A percentile compares a stretch with the other conserved stretches of the same genome.
phyloP scores from a whole-genome alignment of 768 basidiomycete species.

The Xerocomellus dryophilus region DNA sequence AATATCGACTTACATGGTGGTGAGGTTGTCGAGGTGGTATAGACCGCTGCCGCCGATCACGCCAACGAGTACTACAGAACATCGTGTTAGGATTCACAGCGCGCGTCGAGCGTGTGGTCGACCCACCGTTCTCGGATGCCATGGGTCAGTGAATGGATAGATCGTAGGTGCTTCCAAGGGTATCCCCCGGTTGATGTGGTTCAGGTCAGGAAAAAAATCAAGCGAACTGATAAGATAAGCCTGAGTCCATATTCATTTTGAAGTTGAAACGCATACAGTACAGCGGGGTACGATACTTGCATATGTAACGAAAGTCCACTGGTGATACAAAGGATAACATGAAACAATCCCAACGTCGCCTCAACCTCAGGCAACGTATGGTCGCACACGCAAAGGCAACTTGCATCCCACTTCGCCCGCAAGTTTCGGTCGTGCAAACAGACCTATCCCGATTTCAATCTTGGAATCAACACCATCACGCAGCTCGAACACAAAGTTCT shows the following conservation, averaged over 20 bases:
- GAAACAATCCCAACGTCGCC: too few species aligned
- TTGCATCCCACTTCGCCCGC: conserved; percentile 22
- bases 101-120: not conserved
- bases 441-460: conserved; percentile 8
- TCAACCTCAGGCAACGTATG: not conserved
- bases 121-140: conserved; percentile 20
- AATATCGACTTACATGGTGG: conserved; percentile 64
- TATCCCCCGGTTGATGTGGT: too few species aligned
- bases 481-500: conserved; percentile 35
- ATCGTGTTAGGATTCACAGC: not conserved
- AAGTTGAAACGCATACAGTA: too few species aligned
- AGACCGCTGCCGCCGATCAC: conserved; percentile 92
- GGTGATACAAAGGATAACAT: too few species aligned
- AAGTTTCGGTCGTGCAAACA: conserved; percentile 11
- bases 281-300: too few species aligned
- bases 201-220: not conserved
- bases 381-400: conserved; percentile 25
- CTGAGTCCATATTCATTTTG: too few species aligned
- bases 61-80: conserved; percentile 65
- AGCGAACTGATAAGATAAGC: not conserved
- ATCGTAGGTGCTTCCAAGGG: not conserved
- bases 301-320: too few species aligned
- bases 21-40: conserved; percentile 91
- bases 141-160: not conserved
- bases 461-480: conserved; percentile 36